Percentiles rank a stretch among this genome's conserved stretches.
Conservation (phyloP, 306 rosid species). For the Castanea mollissima region DNA sequence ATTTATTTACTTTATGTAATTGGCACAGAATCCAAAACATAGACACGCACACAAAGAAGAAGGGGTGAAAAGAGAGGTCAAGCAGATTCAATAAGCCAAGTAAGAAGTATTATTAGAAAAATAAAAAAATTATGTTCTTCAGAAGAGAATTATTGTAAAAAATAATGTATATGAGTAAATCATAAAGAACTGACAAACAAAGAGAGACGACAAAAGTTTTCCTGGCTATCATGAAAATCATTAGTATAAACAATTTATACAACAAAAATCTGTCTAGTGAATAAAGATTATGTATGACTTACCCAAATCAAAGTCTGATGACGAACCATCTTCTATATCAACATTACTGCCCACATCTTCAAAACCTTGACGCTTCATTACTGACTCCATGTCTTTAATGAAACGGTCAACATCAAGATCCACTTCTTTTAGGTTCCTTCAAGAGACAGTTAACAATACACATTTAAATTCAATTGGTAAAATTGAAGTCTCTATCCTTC, state of each 20-base stretch:
- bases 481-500: background rate
- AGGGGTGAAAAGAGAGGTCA: background rate
- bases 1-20: too few species aligned
- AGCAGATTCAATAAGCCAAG: background rate
- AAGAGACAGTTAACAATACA: conserved; percentile 28
- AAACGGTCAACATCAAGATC: conserved; percentile 73
- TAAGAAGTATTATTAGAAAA: background rate
- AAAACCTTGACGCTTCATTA: conserved; percentile 49
- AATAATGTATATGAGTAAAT: background rate
- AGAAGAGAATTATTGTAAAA: background rate
- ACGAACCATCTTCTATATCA: conserved; percentile 60
- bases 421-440: conserved; percentile 73
- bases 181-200: background rate
- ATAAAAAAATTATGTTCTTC: background rate
- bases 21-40: background rate
- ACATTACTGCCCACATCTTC: conserved; percentile 42
- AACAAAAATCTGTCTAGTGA: background rate
- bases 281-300: conserved; percentile 20
- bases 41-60: background rate
- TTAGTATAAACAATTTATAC: background rate
- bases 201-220: background rate
- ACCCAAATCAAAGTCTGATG: conserved; percentile 87
- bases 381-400: conserved; percentile 71
- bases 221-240: background rate
- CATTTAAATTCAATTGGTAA: conserved; percentile 11